These are phyloP conservation scores for Ceratopteris richardii DNA, from an alignment of 75 land plant genomes.

Conservation along the genomic window DNA sequence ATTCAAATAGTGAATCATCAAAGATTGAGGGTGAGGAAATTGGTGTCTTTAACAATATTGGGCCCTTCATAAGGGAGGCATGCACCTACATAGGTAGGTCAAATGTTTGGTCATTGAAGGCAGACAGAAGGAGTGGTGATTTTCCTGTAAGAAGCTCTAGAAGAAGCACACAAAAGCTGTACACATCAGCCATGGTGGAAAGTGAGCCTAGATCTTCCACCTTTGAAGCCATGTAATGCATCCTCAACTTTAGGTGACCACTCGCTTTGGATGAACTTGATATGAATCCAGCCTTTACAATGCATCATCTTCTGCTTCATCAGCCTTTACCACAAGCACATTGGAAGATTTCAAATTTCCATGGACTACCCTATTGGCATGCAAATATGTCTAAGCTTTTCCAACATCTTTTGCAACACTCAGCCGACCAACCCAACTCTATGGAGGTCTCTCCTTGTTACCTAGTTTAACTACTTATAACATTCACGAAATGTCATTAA, in stretches of 20 bases:
- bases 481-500: too few relatives aligned
- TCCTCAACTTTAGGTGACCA: slow-evolving; percentile 37
- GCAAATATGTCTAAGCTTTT: slow-evolving; percentile 2
- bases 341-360: slow-evolving; percentile 72
- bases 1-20: slow-evolving; percentile 52
- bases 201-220: slow-evolving; percentile 56
- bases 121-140: slow-evolving; percentile 58
- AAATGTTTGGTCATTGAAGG: slow-evolving; percentile 31
- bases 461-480: too few relatives aligned
- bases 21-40: too few relatives aligned
- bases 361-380: slow-evolving; percentile 31
- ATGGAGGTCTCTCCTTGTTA: too few relatives aligned
- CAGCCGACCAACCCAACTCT: too few relatives aligned
- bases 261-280: too few relatives aligned
- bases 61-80: slow-evolving; percentile 23
- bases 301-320: too few relatives aligned
- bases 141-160: slow-evolving; percentile 72
- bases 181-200: slow-evolving; percentile 76
- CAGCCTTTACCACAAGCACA: slow-evolving; percentile 33
- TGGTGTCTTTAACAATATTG: slow-evolving; percentile 29
- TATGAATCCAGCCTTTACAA: slow-evolving; percentile 41
- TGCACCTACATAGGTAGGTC: slow-evolving; percentile 38
- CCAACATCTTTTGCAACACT: too few relatives aligned
- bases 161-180: slow-evolving; percentile 77
- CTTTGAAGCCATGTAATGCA: slow-evolving; percentile 88